Evolutionary conservation across 2,329 filamentous ascomycete species (phyloP).

Genomic region (Pestalotiopsis sp.): DNA sequence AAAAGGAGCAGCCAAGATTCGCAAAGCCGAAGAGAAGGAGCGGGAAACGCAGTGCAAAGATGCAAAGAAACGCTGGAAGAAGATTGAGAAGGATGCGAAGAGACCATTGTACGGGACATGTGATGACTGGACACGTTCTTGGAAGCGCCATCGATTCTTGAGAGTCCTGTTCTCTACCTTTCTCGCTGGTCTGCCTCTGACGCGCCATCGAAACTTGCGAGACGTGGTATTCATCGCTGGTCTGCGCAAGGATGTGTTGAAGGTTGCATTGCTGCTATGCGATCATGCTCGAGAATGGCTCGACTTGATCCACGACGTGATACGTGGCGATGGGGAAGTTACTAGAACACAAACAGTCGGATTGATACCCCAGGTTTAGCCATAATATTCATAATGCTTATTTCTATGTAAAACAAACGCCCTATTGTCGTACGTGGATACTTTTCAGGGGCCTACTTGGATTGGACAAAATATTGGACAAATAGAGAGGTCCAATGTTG

Average conservation of each 20-base stretch:
- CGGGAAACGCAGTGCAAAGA: not conserved
- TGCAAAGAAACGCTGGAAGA: not conserved
- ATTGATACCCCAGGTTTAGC: not conserved
- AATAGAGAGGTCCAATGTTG: no score
- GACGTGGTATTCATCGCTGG: no score
- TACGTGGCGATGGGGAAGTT: not conserved
- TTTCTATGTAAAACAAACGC: not conserved
- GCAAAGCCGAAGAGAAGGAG: not conserved
- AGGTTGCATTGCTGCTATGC: no score
- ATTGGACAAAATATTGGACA: no score
- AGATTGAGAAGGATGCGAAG: not conserved
- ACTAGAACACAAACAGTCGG: not conserved
- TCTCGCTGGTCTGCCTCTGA: no score
- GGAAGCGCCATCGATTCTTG: no score
- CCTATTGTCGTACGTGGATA: not conserved
- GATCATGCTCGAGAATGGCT: not conserved
- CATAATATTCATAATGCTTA: not conserved
- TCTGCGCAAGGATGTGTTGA: no score
- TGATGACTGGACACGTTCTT: no score
- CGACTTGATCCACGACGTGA: not conserved
- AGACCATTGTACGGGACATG: not conserved
- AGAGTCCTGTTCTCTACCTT: no score
- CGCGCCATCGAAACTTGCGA: no score
- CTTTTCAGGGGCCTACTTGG: no score
- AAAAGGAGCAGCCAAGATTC: no score